Conservation (phyloP, 768 basidiomycete genomes). For the Suillus tomentosus region DNA sequence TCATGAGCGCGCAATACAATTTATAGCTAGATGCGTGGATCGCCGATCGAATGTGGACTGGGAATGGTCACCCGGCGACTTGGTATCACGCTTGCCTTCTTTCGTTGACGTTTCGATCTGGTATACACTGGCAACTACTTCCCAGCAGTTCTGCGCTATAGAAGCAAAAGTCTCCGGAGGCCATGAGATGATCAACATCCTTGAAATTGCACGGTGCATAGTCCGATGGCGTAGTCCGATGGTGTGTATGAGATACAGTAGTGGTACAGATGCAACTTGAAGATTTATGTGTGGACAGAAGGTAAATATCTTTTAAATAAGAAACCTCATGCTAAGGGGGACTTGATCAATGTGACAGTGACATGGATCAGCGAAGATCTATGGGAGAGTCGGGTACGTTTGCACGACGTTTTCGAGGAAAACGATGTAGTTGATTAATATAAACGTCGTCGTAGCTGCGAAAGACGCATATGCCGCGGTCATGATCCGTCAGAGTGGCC, state of each 20-base stretch:
- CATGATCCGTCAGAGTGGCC: conserved; percentile 59
- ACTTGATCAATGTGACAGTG: background rate
- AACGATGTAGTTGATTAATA: conserved; percentile 46
- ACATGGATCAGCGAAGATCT: conserved; percentile 22
- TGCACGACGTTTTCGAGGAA: conserved; percentile 38
- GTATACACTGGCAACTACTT: background rate
- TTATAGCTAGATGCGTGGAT: background rate
- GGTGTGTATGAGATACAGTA: background rate
- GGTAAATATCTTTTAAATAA: background rate
- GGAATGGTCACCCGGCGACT: background rate
- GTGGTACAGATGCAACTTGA: conserved; percentile 3
- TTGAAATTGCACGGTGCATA: conserved; percentile 4
- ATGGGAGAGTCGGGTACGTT: conserved; percentile 26
- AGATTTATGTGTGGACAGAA: background rate
- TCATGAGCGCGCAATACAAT: background rate
- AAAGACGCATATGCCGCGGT: conserved; percentile 49
- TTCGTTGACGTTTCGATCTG: background rate
- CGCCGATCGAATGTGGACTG: background rate
- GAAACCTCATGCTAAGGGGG: background rate
- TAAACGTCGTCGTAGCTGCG: conserved; percentile 65
- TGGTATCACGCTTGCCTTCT: background rate
- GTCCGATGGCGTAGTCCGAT: background rate
- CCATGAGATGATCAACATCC: background rate
- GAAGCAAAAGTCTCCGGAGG: background rate
- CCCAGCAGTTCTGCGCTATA: background rate